Conservation (phyloP, 108 stramenopile genomes). For the Chaetoceros tenuissimus region DNA sequence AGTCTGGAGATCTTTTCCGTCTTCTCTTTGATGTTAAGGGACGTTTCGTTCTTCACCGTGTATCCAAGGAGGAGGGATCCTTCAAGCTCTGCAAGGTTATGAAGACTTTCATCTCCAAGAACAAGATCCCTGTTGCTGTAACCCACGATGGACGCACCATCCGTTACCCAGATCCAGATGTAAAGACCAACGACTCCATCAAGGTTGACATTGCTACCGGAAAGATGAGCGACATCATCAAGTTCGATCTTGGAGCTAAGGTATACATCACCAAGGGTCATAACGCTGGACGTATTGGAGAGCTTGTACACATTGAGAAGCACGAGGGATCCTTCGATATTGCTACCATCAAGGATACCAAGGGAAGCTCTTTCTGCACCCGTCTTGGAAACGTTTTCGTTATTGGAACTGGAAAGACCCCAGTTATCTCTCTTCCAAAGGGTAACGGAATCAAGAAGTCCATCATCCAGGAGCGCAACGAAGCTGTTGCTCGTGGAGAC, state of each 20-base stretch:
- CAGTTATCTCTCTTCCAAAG: slow-evolving; percentile 94
- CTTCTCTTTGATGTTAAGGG: slow-evolving; percentile 99
- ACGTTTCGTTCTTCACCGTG: slow-evolving; percentile 92
- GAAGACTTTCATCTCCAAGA: slow-evolving; percentile 79
- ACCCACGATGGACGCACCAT: slow-evolving; percentile 99
- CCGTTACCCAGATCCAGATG: slow-evolving; percentile 97
- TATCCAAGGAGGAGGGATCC: slow-evolving; percentile 85
- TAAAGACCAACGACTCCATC: slow-evolving; percentile 98
- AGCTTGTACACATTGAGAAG: slow-evolving; percentile 91
- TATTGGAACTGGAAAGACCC: slow-evolving; percentile 86
- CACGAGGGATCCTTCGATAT: slow-evolving; percentile 99
- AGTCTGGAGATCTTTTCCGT: slow-evolving; percentile 94
- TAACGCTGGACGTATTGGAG: slow-evolving; percentile 96
- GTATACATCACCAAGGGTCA: slow-evolving; percentile 95
- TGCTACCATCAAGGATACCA: slow-evolving; percentile 95
- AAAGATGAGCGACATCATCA: slow-evolving; percentile 90
- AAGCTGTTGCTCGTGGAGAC: slow-evolving; percentile 80
- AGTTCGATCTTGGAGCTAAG: slow-evolving; percentile 95
- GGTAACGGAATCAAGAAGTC: slow-evolving; percentile 99
- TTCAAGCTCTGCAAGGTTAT: slow-evolving; percentile 99
- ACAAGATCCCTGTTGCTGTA: slow-evolving; percentile 96
- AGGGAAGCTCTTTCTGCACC: slow-evolving; percentile 95
- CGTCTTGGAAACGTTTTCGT: slow-evolving; percentile 92
- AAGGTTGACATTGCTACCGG: slow-evolving; percentile 95
- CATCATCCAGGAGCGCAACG: slow-evolving; percentile 93